Conservation (phyloP, 148 eudicot genomes). For the Suaeda aralocaspica region DNA sequence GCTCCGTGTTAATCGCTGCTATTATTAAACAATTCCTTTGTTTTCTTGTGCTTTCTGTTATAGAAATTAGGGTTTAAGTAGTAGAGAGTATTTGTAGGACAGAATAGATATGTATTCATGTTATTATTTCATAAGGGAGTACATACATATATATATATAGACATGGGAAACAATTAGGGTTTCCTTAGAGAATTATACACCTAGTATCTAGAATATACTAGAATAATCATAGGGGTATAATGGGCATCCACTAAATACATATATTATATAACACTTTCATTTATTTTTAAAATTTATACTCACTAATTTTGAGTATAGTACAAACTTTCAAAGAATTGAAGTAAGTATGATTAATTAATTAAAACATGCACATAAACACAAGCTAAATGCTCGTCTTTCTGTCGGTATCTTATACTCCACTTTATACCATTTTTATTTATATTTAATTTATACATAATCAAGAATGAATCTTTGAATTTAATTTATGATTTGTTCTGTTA, state of each 20-base stretch:
- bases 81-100: no score
- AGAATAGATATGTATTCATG: no score
- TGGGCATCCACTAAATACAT: no score
- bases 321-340: neutral
- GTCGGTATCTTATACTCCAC: slow-evolving; percentile 16
- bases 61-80: no score
- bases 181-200: no score
- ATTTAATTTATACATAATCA: neutral
- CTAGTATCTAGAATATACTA: no score
- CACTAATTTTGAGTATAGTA: neutral
- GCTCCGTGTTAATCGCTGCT: slow-evolving; percentile 39
- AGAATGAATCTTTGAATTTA: neutral
- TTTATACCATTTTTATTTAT: neutral
- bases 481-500: neutral
- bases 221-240: no score
- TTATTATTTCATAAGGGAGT: no score
- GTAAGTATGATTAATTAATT: neutral
- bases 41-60: slow-evolving; percentile 27
- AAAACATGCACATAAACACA: slow-evolving; percentile 33
- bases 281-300: neutral
- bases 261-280: neutral
- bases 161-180: no score
- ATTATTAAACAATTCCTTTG: slow-evolving; percentile 22
- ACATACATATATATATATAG: no score
- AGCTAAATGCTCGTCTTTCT: slow-evolving; percentile 29